A percentile compares a stretch with the other conserved stretches of the same genome.
Evolutionary conservation across 225 moss, liverwort and hornwort genomes (phyloP).

Genomic region (Straminergon stramineum): DNA sequence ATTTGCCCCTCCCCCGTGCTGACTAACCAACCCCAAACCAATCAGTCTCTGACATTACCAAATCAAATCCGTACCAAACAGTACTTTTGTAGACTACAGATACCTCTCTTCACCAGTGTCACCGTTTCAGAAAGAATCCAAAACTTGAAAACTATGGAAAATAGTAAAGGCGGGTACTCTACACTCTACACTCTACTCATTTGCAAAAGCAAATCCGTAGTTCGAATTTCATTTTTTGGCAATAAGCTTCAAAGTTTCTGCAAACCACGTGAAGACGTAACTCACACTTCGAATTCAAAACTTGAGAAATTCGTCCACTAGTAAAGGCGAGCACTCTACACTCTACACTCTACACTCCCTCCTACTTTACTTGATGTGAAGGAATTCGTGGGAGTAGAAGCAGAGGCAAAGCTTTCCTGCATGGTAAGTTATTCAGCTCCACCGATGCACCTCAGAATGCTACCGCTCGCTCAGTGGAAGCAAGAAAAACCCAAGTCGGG

Average conservation of each 20-base stretch:
- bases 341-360: not conserved
- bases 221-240: not conserved
- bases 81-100: not conserved
- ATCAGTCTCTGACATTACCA: not conserved
- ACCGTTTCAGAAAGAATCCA: not conserved
- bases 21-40: not conserved
- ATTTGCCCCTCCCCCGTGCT: not conserved
- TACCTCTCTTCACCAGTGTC: not conserved
- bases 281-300: not conserved
- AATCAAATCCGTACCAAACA: not conserved
- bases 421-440: constrained; percentile 37
- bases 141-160: not conserved
- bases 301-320: not conserved
- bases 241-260: not conserved
- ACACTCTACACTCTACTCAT: not conserved
- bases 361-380: not conserved
- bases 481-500: constrained; percentile 8
- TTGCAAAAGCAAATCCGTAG: not conserved
- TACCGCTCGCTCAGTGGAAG: constrained; percentile 27
- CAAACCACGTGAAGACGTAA: not conserved
- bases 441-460: constrained; percentile 45
- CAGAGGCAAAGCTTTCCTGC: constrained; percentile 35
- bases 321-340: not conserved
- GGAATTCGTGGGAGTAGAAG: constrained; percentile 56
- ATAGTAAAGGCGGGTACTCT: not conserved